A percentile compares a stretch with the other conserved stretches of the same genome.
phyloP scores from a whole-genome alignment of 371 early-diverging fungal genomes.

The Haplosporangium sp. region DNA sequence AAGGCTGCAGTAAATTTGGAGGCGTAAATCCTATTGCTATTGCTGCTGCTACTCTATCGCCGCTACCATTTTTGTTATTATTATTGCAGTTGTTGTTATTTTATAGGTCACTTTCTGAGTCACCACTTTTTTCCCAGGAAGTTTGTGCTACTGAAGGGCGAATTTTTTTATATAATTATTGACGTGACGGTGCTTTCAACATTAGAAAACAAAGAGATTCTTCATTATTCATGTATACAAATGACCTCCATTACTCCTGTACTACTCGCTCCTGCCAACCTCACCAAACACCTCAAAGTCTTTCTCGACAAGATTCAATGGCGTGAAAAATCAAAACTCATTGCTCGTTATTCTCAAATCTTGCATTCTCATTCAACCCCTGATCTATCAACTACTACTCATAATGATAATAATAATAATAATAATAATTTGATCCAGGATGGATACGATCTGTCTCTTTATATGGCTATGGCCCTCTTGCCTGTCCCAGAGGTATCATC shows the following conservation, averaged over 20 bases:
- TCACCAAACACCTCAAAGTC: constrained; percentile 49
- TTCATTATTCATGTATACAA: background rate
- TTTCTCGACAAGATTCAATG: constrained; percentile 35
- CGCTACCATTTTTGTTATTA: no score
- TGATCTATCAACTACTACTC: background rate
- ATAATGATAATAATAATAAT: no score
- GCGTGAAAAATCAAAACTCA: constrained; percentile 51
- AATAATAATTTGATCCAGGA: constrained; percentile 2
- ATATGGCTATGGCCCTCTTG: constrained; percentile 49
- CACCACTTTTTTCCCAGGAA: no score
- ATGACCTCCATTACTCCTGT: constrained; percentile 28
- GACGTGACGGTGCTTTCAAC: no score
- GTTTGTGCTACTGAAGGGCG: no score
- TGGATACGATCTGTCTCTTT: constrained; percentile 21
- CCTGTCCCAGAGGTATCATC: constrained; percentile 8
- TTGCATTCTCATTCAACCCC: background rate
- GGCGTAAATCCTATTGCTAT: no score
- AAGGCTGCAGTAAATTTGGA: no score
- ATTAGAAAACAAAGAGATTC: no score
- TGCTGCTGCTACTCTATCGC: no score
- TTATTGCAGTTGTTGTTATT: no score
- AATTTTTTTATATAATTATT: no score
- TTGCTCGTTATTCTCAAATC: constrained; percentile 40
- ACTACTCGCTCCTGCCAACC: constrained; percentile 34
- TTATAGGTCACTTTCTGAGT: no score